Percentiles rank a stretch among this genome's conserved stretches.
These are phyloP conservation scores for Claviceps capensis DNA, from an alignment of 2,329 filamentous ascomycete genomes.

Conservation along the genomic window DNA sequence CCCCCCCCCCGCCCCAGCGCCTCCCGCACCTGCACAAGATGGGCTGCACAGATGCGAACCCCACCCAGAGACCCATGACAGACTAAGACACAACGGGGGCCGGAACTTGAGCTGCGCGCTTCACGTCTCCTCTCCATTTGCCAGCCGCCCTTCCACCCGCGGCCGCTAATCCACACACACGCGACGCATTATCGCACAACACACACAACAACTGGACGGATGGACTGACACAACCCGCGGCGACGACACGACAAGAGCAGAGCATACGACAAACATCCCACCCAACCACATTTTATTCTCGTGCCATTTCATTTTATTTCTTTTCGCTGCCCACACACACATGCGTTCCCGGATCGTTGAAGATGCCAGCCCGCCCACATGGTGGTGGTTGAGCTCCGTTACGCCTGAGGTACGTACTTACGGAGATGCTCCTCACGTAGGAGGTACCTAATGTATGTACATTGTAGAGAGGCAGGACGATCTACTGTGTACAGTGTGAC, in stretches of 20 bases:
- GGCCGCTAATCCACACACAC: background rate
- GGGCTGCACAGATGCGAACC: background rate
- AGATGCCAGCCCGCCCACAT: background rate
- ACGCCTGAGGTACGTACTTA: no score
- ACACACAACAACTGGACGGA: background rate
- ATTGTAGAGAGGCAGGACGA: no score
- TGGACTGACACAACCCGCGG: background rate
- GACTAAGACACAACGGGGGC: background rate
- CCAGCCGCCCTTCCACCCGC: background rate
- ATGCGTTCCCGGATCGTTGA: background rate
- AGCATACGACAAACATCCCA: background rate
- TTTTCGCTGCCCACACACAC: background rate
- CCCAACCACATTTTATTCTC: background rate
- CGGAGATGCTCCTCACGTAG: no score
- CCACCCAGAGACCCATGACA: background rate
- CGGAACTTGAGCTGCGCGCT: background rate
- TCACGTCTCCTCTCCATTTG: background rate
- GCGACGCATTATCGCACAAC: background rate
- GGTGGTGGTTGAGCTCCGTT: background rate
- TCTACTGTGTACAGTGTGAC: background rate
- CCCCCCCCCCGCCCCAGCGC: background rate
- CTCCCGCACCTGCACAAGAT: background rate
- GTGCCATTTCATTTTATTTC: background rate
- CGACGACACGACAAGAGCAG: background rate
- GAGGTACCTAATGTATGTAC: no score